A percentile compares a stretch with the other conserved stretches of the same genome.
Conservation (phyloP, 345 rosid genomes). For the Eucalyptus curtisii region DNA sequence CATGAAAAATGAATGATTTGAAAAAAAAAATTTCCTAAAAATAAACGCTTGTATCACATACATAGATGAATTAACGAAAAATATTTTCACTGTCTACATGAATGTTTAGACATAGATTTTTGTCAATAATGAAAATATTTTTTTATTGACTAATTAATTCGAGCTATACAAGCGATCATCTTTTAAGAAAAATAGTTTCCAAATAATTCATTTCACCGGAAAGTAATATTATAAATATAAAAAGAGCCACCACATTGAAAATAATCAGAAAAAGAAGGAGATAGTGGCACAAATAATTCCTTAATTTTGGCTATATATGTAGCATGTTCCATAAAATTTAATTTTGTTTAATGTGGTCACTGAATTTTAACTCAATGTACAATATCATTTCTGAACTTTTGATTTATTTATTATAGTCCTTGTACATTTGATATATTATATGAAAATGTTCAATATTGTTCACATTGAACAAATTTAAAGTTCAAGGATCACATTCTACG, state of each 20-base stretch:
- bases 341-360: too few relatives aligned
- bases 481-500: too few relatives aligned
- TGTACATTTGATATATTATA: too few relatives aligned
- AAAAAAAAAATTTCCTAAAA: background rate
- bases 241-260: background rate
- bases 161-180: background rate
- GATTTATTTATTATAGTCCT: too few relatives aligned
- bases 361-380: too few relatives aligned
- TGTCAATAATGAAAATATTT: background rate
- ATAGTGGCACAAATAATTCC: too few relatives aligned
- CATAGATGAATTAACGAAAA: background rate
- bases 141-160: background rate
- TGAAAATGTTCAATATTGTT: too few relatives aligned
- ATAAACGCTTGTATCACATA: accelerated
- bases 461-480: background rate
- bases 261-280: background rate
- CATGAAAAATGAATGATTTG: background rate
- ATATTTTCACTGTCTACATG: background rate
- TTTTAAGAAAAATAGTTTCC: background rate
- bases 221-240: background rate
- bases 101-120: background rate
- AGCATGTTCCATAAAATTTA: too few relatives aligned
- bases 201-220: too few relatives aligned
- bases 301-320: too few relatives aligned
- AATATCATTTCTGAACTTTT: too few relatives aligned